Percentiles rank a stretch among this genome's conserved stretches.
Evolutionary conservation across 169 alveolate genomes (phyloP).

Genomic region (Cryptosporidium meleagridis): DNA sequence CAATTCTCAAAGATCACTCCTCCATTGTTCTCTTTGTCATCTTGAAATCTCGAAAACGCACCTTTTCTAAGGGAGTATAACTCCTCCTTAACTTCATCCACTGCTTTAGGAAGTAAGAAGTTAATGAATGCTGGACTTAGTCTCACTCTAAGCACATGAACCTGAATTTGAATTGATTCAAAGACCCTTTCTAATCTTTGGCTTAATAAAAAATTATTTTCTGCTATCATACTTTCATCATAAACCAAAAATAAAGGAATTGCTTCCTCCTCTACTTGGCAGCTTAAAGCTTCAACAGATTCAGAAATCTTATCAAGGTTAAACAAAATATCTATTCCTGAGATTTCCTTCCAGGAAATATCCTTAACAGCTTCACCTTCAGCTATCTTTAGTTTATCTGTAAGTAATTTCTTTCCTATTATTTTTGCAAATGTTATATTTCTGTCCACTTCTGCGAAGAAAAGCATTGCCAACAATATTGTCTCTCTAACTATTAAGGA

Average conservation of each 20-base stretch:
- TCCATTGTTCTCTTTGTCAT: background rate
- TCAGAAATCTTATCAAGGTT: background rate
- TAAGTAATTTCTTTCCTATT: constrained; percentile 6
- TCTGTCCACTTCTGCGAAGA: constrained; percentile 60
- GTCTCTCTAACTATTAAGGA: constrained; percentile 15
- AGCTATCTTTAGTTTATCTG: background rate
- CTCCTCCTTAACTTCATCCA: constrained; percentile 47
- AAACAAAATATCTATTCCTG: background rate
- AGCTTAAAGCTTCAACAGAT: background rate
- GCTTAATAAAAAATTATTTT: background rate
- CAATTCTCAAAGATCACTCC: background rate
- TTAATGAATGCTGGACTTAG: constrained; percentile 41
- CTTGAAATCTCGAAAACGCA: background rate
- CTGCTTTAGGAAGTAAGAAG: constrained; percentile 45
- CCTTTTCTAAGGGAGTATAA: constrained; percentile 17
- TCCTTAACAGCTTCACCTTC: background rate
- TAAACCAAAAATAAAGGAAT: background rate
- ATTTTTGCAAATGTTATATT: constrained; percentile 39
- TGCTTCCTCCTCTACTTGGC: background rate
- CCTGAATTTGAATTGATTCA: constrained; percentile 33
- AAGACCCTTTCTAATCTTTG: constrained; percentile 36
- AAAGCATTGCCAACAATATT: constrained; percentile 41
- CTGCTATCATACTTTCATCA: background rate
- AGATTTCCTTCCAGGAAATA: constrained; percentile 7
- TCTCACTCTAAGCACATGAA: constrained; percentile 18